Evolutionary conservation across 768 basidiomycete genomes (phyloP), one percentile per base, ranked within the genome.

Genomic region (Phlebiopsis gigantea): DNA sequence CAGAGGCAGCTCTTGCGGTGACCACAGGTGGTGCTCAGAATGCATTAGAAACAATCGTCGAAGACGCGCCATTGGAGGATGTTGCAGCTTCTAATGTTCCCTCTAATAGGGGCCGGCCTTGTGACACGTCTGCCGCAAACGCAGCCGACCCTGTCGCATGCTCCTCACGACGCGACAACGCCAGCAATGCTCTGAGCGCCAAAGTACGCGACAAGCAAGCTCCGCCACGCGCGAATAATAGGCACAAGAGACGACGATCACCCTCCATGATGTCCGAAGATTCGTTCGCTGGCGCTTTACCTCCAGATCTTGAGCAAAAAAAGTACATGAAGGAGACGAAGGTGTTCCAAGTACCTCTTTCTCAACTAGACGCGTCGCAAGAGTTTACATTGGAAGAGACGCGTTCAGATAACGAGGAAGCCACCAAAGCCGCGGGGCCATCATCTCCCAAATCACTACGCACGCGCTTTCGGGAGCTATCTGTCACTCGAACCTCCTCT

Each of bases 241-340:
- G n/a, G 10, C 24, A n/a, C 4, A 51, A 39, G 22, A 9, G 56
- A 48, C 65, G 47, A 46, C 68, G 75, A 24, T 75, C 74, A n/a
- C 70, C 69, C 21, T 73, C 75, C 5, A 64, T 63, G 34, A 66
- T 68, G 8, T 84, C 84, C 3, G 77, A 81, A 65, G 85, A 87
- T 66, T 88, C 87, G 1, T 86, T 88, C 57, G 83, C 76, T 41
- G 79, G 75, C 30, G 73, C 74, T 31, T 59, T 76, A n/a, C 74
- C 78, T 1, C 31, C 26, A 2, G 73, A 76, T 34, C 77, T 84
- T 57, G 76, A 75, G 8, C 75, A 76, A 26, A 72, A 75, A 52
- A 69, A 66, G 25, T 79, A 76, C 59, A 60, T 85, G 4, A 75
- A 78, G 14, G 66, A 68, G 15, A 69, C 77, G 2, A 79, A 77